Percentiles rank a stretch among this genome's conserved stretches.
These are phyloP conservation scores for Ceratobasidium sp. DNA, from an alignment of 1,284 basidiomycete species.

Conservation along the genomic window DNA sequence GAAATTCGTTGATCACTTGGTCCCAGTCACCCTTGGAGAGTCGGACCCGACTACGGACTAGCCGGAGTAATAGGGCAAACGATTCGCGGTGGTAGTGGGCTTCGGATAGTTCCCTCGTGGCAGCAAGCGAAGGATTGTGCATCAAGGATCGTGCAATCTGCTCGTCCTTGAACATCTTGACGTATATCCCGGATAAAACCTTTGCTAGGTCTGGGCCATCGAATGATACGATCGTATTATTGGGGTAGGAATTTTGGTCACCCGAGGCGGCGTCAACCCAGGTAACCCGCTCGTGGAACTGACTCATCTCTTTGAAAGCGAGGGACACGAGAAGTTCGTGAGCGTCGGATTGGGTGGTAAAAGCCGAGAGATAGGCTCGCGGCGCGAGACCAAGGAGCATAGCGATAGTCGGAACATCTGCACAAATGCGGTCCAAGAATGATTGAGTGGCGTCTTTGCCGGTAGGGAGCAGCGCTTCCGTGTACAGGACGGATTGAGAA, in stretches of 20 bases:
- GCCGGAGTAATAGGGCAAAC: conserved; percentile 8
- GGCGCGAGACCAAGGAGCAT: conserved; percentile 20
- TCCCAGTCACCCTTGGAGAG: conserved; percentile 11
- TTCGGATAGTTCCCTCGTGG: not conserved
- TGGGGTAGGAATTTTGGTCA: not conserved
- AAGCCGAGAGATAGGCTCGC: conserved; percentile 16
- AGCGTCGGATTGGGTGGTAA: conserved; percentile 4
- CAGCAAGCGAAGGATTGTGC: not conserved
- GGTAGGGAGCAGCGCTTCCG: not conserved
- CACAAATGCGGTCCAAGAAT: conserved; percentile 8
- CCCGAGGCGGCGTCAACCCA: conserved; percentile 9
- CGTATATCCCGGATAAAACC: conserved; percentile 5
- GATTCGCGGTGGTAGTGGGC: conserved; percentile 19
- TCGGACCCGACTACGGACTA: not conserved
- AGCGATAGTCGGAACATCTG: conserved; percentile 5
- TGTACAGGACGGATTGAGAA: conserved; percentile 22
- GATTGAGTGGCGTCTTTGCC: not conserved
- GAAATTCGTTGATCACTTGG: not conserved
- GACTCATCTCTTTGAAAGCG: not conserved
- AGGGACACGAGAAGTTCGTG: conserved; percentile 3
- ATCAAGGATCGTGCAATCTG: not conserved
- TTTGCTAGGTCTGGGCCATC: conserved; percentile 10
- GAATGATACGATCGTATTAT: not conserved
- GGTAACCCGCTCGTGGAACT: conserved; percentile 20
- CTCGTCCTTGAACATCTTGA: conserved; percentile 22